Base-by-base conservation (phyloP, 129 eudicot genomes). In the Centaurea solstitialis region DNA sequence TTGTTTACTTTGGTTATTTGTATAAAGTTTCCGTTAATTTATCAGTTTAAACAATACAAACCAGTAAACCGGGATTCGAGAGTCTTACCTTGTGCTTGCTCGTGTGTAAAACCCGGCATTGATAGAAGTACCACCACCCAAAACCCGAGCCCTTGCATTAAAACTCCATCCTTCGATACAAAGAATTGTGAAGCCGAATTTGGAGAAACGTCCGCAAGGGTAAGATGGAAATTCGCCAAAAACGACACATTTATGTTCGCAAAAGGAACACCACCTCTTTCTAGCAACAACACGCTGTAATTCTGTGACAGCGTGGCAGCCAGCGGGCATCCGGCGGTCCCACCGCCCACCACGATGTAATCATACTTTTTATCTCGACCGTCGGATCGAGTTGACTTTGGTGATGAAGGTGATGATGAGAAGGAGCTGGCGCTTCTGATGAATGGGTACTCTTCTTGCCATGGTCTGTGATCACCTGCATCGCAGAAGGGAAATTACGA, bases 191-290 rank as follows among this genome's bases (percentile, higher is more conserved):
- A 91, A 57, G 98, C 95, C 3, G 99, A 95, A 7, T 11, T 75
- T 0, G 91, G 75, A 12, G 99, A 95, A 0, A 84, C 71, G 72
- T 95, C 98, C 13, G 97, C 99, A 74, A 95, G 88, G 22, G 94
- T 74, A 33, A 95, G 71, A 83, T 92, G 99, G 87, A 93, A 93
- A 76, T 95, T 93, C 71, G 90, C 80, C 92, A 95, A 76, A 17
- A 90, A 82, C 0, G 97, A 85, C 6, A 93, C 93, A 47, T 95
- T 95, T 22, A 75, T 47, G 81, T 95, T 93, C 21, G 79, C 88
- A 84, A 95, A 95, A 6, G 99, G 99, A n/a, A 87, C 96, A n/a
- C 99, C 99, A 0, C 99, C 99, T 73, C 99, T 86, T 69, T 95
- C 99, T 77, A 95, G 73, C 70, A 95, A 78, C 75, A 95, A 35